Conservation (phyloP, 148 eudicot genomes). For the Rhododendron mucronatum region DNA sequence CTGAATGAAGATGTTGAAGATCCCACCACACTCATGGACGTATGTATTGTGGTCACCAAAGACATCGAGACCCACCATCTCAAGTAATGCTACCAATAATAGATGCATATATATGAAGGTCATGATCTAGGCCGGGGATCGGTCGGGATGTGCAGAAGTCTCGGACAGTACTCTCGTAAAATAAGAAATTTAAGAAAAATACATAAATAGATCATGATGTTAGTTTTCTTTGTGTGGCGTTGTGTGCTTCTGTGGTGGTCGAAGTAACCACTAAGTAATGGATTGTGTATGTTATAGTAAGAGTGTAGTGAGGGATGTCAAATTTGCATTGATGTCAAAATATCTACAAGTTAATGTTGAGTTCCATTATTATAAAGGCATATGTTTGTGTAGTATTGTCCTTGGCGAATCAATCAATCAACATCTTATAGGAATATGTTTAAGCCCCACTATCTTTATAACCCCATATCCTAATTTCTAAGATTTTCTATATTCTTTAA, state of each 20-base stretch:
- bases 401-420: no score
- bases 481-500: no score
- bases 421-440: no score
- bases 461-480: no score
- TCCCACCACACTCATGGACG: constrained; percentile 9
- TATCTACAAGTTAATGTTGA: not conserved
- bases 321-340: not conserved
- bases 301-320: not conserved
- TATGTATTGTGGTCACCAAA: not conserved
- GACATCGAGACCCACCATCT: not conserved
- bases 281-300: not conserved
- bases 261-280: not conserved
- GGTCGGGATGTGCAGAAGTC: not conserved
- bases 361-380: no score
- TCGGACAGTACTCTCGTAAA: not conserved
- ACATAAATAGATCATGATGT: no score
- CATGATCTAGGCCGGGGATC: not conserved
- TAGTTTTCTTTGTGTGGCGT: no score
- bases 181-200: not conserved
- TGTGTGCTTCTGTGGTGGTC: not conserved
- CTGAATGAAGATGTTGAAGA: constrained; percentile 7
- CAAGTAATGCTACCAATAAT: not conserved
- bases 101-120: not conserved
- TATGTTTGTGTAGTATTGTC: no score
- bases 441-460: no score